Conservation (phyloP, 2,329 filamentous ascomycete species). For the Aplosporella prunicola region DNA sequence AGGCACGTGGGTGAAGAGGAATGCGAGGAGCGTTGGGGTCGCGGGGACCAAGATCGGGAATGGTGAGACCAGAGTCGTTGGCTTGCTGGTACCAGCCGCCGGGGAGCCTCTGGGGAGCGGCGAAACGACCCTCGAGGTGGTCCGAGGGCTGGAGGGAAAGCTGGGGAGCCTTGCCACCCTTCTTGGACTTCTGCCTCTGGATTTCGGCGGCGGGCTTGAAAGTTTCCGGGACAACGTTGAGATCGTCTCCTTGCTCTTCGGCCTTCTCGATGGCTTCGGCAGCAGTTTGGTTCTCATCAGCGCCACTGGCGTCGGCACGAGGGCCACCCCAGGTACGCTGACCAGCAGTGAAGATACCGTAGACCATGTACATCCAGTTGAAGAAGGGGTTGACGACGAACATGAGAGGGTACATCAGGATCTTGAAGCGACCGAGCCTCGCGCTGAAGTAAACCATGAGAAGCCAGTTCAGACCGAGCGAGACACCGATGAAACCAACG, state of each 20-base stretch:
- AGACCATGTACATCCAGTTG: constrained; percentile 98
- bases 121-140: constrained; percentile 69
- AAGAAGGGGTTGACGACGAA: constrained; percentile 92
- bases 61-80: constrained; percentile 57
- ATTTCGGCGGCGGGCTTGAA: constrained; percentile 54
- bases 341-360: constrained; percentile 88
- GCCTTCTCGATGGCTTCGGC: constrained; percentile 79
- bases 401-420: constrained; percentile 92
- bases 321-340: constrained; percentile 95
- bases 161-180: constrained; percentile 37
- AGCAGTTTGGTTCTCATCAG: constrained; percentile 65
- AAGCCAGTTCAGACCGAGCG: constrained; percentile 83
- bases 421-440: constrained; percentile 80
- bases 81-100: constrained; percentile 61
- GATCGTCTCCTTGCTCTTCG: constrained; percentile 68
- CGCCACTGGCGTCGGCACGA: constrained; percentile 75
- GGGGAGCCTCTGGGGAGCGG: constrained; percentile 56
- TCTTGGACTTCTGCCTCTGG: constrained; percentile 22
- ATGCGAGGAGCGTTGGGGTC: constrained; percentile 38
- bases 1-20: constrained; percentile 49
- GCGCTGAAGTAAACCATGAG: constrained; percentile 94
- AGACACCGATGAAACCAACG: constrained; percentile 87
- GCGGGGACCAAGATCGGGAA: constrained; percentile 39
- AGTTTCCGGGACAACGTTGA: constrained; percentile 81
- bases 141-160: constrained; percentile 64